These are phyloP conservation scores for Diaporthe capsici DNA, from an alignment of 2,329 filamentous ascomycete genomes.

Conservation along the genomic window DNA sequence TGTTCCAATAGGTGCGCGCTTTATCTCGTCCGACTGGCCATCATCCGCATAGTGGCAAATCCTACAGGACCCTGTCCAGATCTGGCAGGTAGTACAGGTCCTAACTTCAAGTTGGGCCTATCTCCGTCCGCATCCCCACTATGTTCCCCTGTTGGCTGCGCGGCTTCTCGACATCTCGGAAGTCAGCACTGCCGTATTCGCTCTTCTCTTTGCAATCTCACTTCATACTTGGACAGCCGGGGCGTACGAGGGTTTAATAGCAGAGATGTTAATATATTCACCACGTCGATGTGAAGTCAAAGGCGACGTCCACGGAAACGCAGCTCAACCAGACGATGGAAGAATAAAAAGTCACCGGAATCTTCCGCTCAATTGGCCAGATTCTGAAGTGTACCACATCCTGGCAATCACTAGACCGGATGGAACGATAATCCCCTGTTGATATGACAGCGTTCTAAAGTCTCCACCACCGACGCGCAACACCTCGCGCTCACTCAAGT, in stretches of 20 bases:
- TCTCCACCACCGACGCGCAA: not conserved
- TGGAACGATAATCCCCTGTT: not conserved
- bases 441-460: not conserved
- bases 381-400: not conserved
- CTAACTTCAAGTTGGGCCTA: not conserved
- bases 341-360: too few relatives aligned
- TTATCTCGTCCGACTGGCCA: not conserved
- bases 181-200: not conserved
- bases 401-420: not conserved
- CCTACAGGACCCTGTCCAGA: not conserved
- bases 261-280: not conserved
- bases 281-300: too few relatives aligned
- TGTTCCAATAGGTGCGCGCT: not conserved
- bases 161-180: not conserved
- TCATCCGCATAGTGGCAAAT: not conserved
- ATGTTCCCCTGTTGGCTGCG: not conserved
- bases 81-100: conserved; percentile 8
- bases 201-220: not conserved
- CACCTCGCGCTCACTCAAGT: not conserved
- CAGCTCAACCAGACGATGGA: not conserved
- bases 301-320: not conserved
- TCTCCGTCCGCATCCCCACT: not conserved
- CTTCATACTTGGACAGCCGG: not conserved
- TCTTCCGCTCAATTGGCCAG: not conserved
- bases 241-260: too few relatives aligned